phyloP scores from a whole-genome alignment of 2,329 filamentous ascomycete species.

The Raffaelea albimanens region DNA sequence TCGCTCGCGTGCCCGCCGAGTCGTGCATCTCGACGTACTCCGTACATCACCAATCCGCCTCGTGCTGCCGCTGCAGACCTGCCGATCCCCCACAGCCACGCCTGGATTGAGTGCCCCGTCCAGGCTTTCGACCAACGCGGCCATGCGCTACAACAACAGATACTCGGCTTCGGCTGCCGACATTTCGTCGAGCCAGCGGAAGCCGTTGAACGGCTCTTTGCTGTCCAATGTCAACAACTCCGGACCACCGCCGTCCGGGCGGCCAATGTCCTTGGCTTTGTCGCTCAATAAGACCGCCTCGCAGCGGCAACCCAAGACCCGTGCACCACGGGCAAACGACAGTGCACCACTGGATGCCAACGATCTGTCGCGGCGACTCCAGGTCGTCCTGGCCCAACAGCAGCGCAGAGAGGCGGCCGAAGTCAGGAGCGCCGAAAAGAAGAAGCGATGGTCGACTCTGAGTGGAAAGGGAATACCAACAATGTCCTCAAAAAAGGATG shows the following conservation, averaged over 20 bases:
- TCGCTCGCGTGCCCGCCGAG: neutral
- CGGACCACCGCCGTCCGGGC: neutral
- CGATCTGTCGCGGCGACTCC: neutral
- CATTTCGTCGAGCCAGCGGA: neutral
- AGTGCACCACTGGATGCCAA: neutral
- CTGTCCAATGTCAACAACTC: neutral
- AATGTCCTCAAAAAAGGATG: neutral
- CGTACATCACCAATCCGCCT: neutral
- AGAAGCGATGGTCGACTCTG: too few species aligned
- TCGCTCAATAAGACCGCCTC: neutral
- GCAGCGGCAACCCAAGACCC: neutral
- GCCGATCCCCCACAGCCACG: neutral
- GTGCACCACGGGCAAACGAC: neutral
- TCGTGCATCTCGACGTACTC: neutral
- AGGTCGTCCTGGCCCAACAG: neutral
- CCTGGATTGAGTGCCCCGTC: neutral
- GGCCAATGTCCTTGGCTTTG: neutral
- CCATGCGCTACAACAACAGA: neutral
- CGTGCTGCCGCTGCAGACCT: neutral
- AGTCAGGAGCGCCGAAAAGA: too few species aligned
- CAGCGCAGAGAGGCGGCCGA: neutral
- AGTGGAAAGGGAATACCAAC: too few species aligned
- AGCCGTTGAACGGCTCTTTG: neutral
- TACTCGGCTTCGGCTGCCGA: neutral
- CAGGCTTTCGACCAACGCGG: too few species aligned